Conservation (phyloP, 805 yeast genomes). For the Ogataea ramenticola region DNA sequence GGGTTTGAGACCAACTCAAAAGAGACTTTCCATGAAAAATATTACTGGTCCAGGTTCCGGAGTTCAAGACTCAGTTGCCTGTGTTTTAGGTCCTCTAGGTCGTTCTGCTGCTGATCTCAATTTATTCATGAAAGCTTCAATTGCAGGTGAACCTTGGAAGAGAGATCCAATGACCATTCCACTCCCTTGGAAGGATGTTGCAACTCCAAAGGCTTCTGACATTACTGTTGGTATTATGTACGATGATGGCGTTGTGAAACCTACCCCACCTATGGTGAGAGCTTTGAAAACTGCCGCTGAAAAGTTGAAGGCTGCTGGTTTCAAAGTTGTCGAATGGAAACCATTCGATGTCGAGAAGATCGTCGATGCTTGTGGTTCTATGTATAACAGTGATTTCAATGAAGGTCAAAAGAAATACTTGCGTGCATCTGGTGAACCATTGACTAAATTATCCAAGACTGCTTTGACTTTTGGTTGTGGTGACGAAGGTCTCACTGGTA, state of each 20-base stretch:
- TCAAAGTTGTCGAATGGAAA: slow-evolving; percentile 42
- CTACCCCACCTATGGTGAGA: slow-evolving; percentile 39
- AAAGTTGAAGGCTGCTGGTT: slow-evolving; percentile 49
- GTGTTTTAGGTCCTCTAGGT: slow-evolving; percentile 42
- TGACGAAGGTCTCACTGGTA: slow-evolving; percentile 32
- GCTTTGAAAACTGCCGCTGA: slow-evolving; percentile 40
- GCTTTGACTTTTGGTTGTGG: slow-evolving; percentile 50
- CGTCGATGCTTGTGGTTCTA: slow-evolving; percentile 41
- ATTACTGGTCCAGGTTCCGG: slow-evolving; percentile 31
- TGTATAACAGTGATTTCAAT: slow-evolving; percentile 61
- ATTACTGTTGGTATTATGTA: slow-evolving; percentile 41
- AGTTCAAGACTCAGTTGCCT: slow-evolving; percentile 39
- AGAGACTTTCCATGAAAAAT: slow-evolving; percentile 36
- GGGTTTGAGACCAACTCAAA: slow-evolving; percentile 42
- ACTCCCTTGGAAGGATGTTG: slow-evolving; percentile 40
- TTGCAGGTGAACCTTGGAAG: slow-evolving; percentile 49
- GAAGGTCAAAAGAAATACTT: slow-evolving; percentile 38
- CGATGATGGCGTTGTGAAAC: slow-evolving; percentile 42
- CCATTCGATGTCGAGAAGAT: slow-evolving; percentile 48
- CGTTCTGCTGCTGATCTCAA: slow-evolving; percentile 42
- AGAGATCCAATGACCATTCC: slow-evolving; percentile 41
- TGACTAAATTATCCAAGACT: slow-evolving; percentile 46
- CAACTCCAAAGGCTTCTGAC: slow-evolving; percentile 24
- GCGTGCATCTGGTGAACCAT: slow-evolving; percentile 59
- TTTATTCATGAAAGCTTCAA: slow-evolving; percentile 36